A percentile compares a stretch with the other conserved stretches of the same genome.
Evolutionary conservation across 352 stramenopile species (phyloP).

Genomic region (Globisporangium spinosum): DNA sequence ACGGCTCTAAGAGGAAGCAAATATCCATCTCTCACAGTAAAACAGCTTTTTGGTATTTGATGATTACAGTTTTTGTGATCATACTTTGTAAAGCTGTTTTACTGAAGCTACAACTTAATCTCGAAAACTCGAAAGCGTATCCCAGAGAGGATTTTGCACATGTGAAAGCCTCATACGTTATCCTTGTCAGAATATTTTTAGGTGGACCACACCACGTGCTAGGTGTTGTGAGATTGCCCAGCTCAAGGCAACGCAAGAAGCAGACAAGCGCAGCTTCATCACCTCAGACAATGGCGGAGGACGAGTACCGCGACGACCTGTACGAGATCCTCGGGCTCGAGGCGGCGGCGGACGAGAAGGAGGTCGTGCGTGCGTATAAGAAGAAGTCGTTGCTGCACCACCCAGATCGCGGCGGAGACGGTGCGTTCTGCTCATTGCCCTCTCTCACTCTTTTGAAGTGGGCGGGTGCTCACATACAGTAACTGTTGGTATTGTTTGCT

Average conservation of each 20-base stretch:
- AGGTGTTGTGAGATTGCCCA: too few relatives aligned
- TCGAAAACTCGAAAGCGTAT: neutral
- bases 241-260: neutral
- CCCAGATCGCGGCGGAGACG: constrained; percentile 75
- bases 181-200: neutral
- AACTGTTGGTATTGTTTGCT: neutral
- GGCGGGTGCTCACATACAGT: neutral
- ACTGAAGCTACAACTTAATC: neutral
- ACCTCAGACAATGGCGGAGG: constrained; percentile 22
- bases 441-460: too few relatives aligned
- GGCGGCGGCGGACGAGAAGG: constrained; percentile 51
- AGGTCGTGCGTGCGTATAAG: constrained; percentile 79
- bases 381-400: constrained; percentile 79
- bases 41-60: too few relatives aligned
- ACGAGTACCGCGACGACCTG: constrained; percentile 46
- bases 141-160: neutral
- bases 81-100: too few relatives aligned
- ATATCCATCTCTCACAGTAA: too few relatives aligned
- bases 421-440: constrained; percentile 24
- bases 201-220: neutral
- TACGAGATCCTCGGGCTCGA: constrained; percentile 81
- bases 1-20: too few relatives aligned
- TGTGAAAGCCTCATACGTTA: neutral
- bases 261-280: neutral
- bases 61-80: too few relatives aligned